Conservation (phyloP, 2,329 filamentous ascomycete genomes). For the Tolypocladium album region DNA sequence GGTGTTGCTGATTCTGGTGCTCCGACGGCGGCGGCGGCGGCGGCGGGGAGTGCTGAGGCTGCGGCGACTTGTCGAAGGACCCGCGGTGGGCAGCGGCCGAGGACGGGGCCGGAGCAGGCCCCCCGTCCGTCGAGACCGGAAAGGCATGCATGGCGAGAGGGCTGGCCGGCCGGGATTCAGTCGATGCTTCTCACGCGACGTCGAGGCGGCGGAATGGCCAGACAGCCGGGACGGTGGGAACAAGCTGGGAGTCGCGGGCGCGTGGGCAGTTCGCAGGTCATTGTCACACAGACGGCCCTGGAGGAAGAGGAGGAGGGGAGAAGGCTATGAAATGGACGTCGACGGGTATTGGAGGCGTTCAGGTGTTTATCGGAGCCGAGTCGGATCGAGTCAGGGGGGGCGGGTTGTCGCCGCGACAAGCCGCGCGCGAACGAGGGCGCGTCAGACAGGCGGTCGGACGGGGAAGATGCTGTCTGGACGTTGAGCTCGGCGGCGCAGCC, state of each 20-base stretch:
- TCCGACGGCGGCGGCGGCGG: background rate
- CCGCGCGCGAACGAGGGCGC: background rate
- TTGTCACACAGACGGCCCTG: conserved; percentile 1
- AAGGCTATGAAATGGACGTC: background rate
- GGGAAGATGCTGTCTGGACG: background rate
- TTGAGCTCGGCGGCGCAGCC: background rate
- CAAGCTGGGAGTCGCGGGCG: background rate
- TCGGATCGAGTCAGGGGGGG: background rate
- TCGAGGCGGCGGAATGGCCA: background rate
- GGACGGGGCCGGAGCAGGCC: background rate
- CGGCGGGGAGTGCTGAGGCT: background rate
- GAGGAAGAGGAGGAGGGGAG: background rate
- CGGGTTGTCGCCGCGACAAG: background rate
- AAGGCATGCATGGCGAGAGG: conserved; percentile 6
- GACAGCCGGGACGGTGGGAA: background rate
- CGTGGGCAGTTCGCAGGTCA: conserved; percentile 1
- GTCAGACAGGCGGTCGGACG: background rate
- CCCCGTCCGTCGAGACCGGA: conserved; percentile 1
- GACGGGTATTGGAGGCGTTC: background rate
- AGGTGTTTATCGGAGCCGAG: background rate
- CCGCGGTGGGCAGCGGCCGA: conserved; percentile 1
- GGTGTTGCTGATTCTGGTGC: conserved; percentile 1
- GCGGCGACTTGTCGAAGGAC: conserved; percentile 3
- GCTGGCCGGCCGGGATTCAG: background rate
- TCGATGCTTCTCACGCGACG: background rate